phyloP scores from a whole-genome alignment of 2,329 filamentous ascomycete species.

The Trichoderma koningiopsis region DNA sequence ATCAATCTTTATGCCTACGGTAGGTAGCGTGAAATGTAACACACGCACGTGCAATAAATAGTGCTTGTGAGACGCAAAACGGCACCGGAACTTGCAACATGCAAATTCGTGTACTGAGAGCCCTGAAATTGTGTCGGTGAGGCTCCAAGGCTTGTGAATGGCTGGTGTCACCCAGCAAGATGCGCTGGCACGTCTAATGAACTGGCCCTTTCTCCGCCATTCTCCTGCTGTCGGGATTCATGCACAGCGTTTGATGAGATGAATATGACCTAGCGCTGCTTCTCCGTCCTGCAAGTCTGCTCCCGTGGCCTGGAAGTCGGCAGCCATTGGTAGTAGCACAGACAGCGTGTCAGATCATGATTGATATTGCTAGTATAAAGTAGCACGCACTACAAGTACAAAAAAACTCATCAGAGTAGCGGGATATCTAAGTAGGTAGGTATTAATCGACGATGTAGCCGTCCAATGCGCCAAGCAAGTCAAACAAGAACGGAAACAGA shows the following conservation, averaged over 20 bases:
- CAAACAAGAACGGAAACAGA: not conserved
- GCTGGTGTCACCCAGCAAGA: conserved; percentile 15
- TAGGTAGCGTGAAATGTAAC: not conserved
- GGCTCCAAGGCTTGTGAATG: conserved; percentile 13
- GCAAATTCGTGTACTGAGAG: conserved; percentile 7
- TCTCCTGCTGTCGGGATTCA: not conserved
- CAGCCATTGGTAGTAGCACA: conserved; percentile 1
- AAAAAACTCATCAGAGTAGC: not conserved
- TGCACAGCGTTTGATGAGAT: not conserved
- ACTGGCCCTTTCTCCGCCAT: conserved; percentile 8
- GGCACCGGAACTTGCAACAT: not conserved
- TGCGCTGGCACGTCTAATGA: conserved; percentile 15
- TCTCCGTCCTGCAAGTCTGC: not conserved
- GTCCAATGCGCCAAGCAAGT: not conserved
- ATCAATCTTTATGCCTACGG: not conserved
- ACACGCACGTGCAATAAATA: not conserved
- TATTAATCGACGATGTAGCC: not conserved
- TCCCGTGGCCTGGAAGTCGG: not conserved
- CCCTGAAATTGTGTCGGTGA: conserved; percentile 20
- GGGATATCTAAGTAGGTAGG: not conserved
- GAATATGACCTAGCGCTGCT: not conserved
- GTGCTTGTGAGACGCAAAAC: not conserved
- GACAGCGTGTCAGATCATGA: not conserved
- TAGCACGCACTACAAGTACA: not conserved
- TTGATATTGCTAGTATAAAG: not conserved